Conservation (phyloP, 768 basidiomycete genomes). For the Kwoniella pini region DNA sequence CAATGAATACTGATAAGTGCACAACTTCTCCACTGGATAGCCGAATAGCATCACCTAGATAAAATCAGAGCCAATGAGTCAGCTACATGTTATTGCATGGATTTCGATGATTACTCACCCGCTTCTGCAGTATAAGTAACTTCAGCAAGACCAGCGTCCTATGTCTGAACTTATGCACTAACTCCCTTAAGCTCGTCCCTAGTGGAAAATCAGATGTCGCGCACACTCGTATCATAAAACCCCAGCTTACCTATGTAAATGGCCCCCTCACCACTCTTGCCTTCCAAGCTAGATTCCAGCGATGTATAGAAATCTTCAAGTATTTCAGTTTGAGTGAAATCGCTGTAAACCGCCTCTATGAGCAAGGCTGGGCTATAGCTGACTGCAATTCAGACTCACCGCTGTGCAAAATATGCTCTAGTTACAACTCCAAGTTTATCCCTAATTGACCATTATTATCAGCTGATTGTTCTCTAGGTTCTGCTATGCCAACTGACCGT, state of each 20-base stretch:
- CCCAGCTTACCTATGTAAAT: conserved; percentile 82
- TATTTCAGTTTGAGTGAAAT: conserved; percentile 83
- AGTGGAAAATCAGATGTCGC: neutral
- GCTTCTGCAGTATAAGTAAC: conserved; percentile 87
- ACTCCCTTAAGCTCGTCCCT: conserved; percentile 71
- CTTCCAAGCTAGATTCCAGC: conserved; percentile 70
- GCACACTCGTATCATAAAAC: no score
- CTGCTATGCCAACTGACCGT: conserved; percentile 59
- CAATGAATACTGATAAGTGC: conserved; percentile 97
- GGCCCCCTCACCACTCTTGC: conserved; percentile 85
- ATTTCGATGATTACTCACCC: conserved; percentile 63
- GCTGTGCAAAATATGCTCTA: conserved; percentile 81
- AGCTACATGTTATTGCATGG: no score
- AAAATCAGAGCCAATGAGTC: neutral
- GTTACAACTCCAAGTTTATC: conserved; percentile 95
- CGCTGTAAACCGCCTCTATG: conserved; percentile 57
- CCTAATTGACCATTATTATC: conserved; percentile 54
- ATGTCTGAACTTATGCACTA: conserved; percentile 91
- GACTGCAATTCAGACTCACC: conserved; percentile 55
- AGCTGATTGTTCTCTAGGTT: neutral
- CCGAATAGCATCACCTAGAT: conserved; percentile 91
- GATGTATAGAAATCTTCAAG: conserved; percentile 82
- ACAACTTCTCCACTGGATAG: conserved; percentile 91
- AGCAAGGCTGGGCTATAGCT: neutral
- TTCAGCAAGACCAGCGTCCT: conserved; percentile 91